These are phyloP conservation scores for Cubamyces lactineus DNA, from an alignment of 768 basidiomycete genomes.

Conservation along the genomic window DNA sequence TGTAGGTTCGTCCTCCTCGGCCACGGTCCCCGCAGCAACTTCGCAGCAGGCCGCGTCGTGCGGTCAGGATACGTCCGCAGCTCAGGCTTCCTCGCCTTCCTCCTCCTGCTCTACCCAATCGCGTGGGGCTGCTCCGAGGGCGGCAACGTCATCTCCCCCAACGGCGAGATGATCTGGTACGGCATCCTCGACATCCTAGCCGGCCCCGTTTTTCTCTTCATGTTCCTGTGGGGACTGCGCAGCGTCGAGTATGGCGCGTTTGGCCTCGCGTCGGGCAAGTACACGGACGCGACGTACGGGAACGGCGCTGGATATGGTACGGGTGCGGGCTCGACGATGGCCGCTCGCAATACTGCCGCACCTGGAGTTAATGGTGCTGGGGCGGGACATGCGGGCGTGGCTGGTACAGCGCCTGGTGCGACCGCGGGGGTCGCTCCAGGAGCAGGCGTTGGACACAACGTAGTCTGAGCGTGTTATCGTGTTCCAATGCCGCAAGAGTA, in stretches of 20 bases:
- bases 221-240: constrained; percentile 30
- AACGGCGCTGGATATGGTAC: constrained; percentile 18
- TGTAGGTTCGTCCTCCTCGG: constrained; percentile 30
- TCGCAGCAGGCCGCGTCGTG: constrained; percentile 30
- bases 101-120: constrained; percentile 61
- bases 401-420: not conserved
- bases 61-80: constrained; percentile 37
- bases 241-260: constrained; percentile 35
- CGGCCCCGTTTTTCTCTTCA: constrained; percentile 43
- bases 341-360: not conserved
- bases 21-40: constrained; percentile 34
- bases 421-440: not conserved
- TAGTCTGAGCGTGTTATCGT: not conserved
- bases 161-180: constrained; percentile 59
- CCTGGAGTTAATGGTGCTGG: not conserved
- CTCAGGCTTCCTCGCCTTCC: constrained; percentile 48
- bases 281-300: constrained; percentile 28
- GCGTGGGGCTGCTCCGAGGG: constrained; percentile 62
- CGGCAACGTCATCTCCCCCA: constrained; percentile 50
- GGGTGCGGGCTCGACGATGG: constrained; percentile 17
- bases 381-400: not conserved
- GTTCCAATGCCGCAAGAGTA: too few relatives aligned
- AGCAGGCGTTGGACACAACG: not conserved
- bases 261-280: constrained; percentile 36
- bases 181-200: constrained; percentile 50